Evolutionary conservation across 495 filamentous ascomycete species (phyloP), one percentile per base, ranked within the genome.

Genomic region (Aspergillus sclerotioniger): DNA sequence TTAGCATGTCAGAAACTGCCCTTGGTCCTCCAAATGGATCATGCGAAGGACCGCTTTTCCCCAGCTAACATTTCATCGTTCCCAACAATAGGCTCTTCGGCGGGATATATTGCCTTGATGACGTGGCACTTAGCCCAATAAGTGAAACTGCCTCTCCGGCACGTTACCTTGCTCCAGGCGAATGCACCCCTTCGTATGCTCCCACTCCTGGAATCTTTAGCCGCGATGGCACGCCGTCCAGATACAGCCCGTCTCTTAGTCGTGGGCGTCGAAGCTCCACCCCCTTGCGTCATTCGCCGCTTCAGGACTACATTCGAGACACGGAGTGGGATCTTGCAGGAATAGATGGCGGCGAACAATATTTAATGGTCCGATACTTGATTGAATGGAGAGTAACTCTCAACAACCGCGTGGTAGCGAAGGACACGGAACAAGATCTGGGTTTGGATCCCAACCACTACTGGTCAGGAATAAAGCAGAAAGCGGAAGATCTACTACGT

Each of bases 341-440:
- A 47, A 70, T 70, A 33, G 58, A 68, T 63, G 31, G 10, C 31
- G 31, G 31, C 6, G 31, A 33, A 33, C 10, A 33, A 6, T 33
- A 33, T 33, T 33, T 33, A 33, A 33, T 33, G 10, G 31, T 33
- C 31, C 31, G 31, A 33, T 73, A 67, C 59, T 55, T 55, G 16
- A 65, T 71, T 33, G 61, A 73, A 53, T 73, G 61, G 66, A 71
- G 65, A 52, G 47, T 73, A 21, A 54, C 53, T 17, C 43, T 73
- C 29, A 71, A 71, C 62, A 53, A 58, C 33, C 58, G 63, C 54
- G 47, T 56, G 25, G 47, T 65, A 54, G 51, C 61, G 52, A 70
- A 64, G 39, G 63, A 71, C 45, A 69, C 63, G 10, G 62, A 73
- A 61, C 56, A 64, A 61, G 67, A 67, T 51, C 46, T 72, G 29